Base-by-base conservation (phyloP, 306 rosid genomes). In the Trichosanthes cucumerina region DNA sequence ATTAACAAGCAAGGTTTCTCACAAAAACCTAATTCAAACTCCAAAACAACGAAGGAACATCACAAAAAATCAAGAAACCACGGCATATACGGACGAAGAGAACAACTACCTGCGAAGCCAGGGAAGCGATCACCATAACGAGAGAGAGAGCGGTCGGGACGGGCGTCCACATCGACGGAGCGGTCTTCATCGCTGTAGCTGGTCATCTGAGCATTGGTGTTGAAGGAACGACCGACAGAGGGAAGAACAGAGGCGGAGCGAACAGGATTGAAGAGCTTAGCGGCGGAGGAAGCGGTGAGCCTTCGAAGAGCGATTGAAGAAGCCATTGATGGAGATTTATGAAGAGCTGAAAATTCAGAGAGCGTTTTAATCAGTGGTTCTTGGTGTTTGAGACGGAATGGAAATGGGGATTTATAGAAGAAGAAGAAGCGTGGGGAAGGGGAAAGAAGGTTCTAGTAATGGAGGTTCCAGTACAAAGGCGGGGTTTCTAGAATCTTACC, bases 161-260 rank as follows among this genome's bases (percentile, higher is more conserved):
- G 82, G 69, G 79, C 82, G 7, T 84, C 81, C 2, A 79, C 80
- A 26, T 84, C 83, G 16, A 81, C 36, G 2, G 54, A 39, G 7
- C 79, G 59, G n/a, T 80, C 88, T 0, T 14, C 66, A 4, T 53
- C 68, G 6, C 53, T 83, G 59, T 75, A 82, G 75, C 33, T 24
- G 18, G 80, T 26, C 63, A 77, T 31, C 83, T 89, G 89, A 26
- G 80, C 46, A 39, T 88, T 75, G 41, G 88, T 82, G 58, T 78
- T 87, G 85, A 89, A 89, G 24, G 82, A 82, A 57, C 88, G 88
- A 73, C 75, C 81, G 59, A 80, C 80, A 38, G 83, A 79, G 43
- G 88, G 82, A 9, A 82, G 71, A 0, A 65, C 19, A 0, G 81
- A 81, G 47, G 78, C 73, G 41, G 82, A 76, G 73, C 87, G 85